phyloP scores from a whole-genome alignment of 768 basidiomycete genomes.

The Phanerochaete sordida region DNA sequence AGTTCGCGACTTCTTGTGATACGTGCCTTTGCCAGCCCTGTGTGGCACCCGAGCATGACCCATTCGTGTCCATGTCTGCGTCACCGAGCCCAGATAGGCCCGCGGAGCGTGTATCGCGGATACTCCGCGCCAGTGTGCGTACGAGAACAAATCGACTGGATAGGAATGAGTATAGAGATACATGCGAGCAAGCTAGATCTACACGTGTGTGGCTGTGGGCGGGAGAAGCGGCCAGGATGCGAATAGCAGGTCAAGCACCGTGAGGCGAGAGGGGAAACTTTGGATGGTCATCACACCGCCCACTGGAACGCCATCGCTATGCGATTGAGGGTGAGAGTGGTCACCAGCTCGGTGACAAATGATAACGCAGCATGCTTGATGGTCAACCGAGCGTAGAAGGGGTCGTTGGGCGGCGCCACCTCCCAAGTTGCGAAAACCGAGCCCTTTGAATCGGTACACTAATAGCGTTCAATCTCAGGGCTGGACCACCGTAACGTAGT shows the following conservation, averaged over 20 bases:
- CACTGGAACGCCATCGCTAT: slow-evolving; percentile 63
- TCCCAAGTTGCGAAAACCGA: slow-evolving; percentile 65
- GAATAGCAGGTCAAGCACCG: not conserved
- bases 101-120: not conserved
- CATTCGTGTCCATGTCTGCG: not conserved
- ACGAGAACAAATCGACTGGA: not conserved
- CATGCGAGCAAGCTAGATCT: not conserved
- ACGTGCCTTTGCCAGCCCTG: not conserved
- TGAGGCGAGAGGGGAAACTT: not conserved
- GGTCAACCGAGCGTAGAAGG: slow-evolving; percentile 57
- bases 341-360: slow-evolving; percentile 73
- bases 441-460: slow-evolving; percentile 66
- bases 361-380: slow-evolving; percentile 55
- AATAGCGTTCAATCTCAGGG: not conserved
- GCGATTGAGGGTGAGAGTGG: slow-evolving; percentile 70
- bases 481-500: not conserved
- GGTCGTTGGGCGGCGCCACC: slow-evolving; percentile 49
- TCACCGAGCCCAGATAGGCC: not conserved
- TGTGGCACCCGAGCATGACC: not conserved
- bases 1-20: slow-evolving; percentile 5
- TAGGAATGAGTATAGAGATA: not conserved
- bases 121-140: not conserved
- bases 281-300: slow-evolving; percentile 23
- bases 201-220: not conserved
- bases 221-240: not conserved